Percentiles rank a stretch among this genome's conserved stretches.
phyloP scores from a whole-genome alignment of 78 protist species.

The Emiliania huxleyi region DNA sequence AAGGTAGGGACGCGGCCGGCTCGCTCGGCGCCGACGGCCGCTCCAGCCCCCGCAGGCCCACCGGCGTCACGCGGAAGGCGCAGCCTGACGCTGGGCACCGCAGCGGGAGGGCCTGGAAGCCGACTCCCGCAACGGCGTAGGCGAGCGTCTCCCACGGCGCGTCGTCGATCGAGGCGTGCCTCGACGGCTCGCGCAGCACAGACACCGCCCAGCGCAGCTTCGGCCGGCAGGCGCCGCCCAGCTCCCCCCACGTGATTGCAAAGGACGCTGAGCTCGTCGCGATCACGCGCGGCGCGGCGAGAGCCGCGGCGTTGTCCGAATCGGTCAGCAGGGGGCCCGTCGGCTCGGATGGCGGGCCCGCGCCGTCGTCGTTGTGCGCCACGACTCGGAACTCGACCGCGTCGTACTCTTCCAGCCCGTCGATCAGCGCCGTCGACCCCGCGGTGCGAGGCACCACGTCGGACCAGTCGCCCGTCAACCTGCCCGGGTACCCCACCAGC shows the following conservation, averaged over 20 bases:
- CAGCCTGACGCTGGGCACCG: neutral
- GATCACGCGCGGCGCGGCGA: neutral
- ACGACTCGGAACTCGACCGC: neutral
- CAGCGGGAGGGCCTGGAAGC: neutral
- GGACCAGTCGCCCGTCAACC: neutral
- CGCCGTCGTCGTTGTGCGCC: neutral
- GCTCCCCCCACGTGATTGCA: neutral
- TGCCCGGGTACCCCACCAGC: neutral
- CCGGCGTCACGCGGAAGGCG: neutral
- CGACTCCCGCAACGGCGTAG: neutral
- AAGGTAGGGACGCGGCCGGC: neutral
- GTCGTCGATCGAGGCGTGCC: neutral
- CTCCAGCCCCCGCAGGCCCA: neutral
- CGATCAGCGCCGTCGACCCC: neutral
- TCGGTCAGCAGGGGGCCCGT: neutral
- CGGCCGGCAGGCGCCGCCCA: neutral
- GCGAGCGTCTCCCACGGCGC: neutral
- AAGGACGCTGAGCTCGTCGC: neutral
- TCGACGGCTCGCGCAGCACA: neutral
- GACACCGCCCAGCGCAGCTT: neutral
- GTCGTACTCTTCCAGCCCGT: neutral
- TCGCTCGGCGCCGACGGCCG: neutral
- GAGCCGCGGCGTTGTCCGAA: neutral
- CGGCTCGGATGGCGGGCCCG: neutral
- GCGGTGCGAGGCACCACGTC: neutral